Evolutionary conservation across 2,329 filamentous ascomycete genomes (phyloP).

Genomic region (Hymenotorrendiella dingleyae): DNA sequence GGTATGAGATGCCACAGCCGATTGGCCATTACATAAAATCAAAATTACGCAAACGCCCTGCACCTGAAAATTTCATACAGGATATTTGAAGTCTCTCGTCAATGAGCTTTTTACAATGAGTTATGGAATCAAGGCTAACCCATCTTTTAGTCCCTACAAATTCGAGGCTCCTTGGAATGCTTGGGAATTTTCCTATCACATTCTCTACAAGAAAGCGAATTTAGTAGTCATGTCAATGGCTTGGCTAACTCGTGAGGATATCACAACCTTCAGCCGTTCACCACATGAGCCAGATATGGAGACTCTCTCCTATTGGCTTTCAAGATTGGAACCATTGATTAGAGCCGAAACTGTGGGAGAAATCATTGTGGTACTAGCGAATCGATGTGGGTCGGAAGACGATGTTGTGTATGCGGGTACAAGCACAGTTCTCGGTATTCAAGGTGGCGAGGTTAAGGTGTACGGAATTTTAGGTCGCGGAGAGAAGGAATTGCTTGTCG

Average conservation of each 20-base stretch:
- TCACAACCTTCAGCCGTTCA: conserved; percentile 38
- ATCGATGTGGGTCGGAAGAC: conserved; percentile 62
- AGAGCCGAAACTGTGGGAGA: conserved; percentile 46
- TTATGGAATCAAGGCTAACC: conserved; percentile 13
- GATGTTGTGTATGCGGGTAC: conserved; percentile 67
- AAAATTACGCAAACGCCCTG: too few species aligned
- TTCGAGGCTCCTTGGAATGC: conserved; percentile 44
- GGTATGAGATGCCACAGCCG: neutral
- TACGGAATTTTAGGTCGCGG: conserved; percentile 68
- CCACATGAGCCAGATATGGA: conserved; percentile 62
- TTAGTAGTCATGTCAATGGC: conserved; percentile 71
- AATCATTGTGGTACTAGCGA: conserved; percentile 64
- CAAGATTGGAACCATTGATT: conserved; percentile 61
- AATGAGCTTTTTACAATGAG: neutral
- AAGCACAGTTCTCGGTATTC: conserved; percentile 63
- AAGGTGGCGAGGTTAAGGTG: conserved; percentile 57
- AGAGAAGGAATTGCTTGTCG: conserved; percentile 60
- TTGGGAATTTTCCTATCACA: conserved; percentile 45
- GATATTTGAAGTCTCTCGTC: neutral
- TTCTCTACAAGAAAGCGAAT: conserved; percentile 49
- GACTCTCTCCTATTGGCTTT: conserved; percentile 70
- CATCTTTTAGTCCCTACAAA: conserved; percentile 39
- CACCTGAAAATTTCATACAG: too few species aligned
- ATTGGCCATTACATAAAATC: too few species aligned
- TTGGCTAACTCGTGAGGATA: conserved; percentile 60